Evolutionary conservation across 2,329 filamentous ascomycete species (phyloP), one percentile per base, ranked within the genome.

Genomic region (Leptodontidium sp.): DNA sequence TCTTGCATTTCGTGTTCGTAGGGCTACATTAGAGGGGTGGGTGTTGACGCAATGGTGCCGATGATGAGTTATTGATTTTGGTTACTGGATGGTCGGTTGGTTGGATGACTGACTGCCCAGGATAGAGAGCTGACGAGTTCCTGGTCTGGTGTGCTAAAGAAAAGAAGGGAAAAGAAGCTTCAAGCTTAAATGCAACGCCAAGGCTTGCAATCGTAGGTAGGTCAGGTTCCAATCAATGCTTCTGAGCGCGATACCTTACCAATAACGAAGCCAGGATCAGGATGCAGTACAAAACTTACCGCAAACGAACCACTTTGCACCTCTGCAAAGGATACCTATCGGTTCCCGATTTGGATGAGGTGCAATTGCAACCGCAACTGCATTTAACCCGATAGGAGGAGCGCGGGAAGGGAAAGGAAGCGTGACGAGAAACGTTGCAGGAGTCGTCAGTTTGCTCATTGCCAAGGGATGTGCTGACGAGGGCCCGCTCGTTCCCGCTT

Each of bases 401-500:
- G 7, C 24, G 55, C 35, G 55, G 50, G 50, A 53, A 53, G 50
- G 21, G 21, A 21, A 21, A 21, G 21, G 21, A 21, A 21, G 21
- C 32, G 35, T 40, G 55, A 58, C 35, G 11, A 58, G 32, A 58
- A 58, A 40, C n/a, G 35, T 38, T 24, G 55, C 55, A 58, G 55
- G 55, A 58, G 35, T 58, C n/a, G 35, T 38, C 32, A 58, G 5
- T 58, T n/a, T 49, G 15, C n/a, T 7, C 15, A 5, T 49, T 7
- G 55, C 35, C 32, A 58, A 58, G 55, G 35, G 35, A 24, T 38
- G 32, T 38, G 32, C 35, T 58, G 15, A 38, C 35, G 32, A 40
- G 11, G 8, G 17, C 8, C 26, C 11, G 15, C 15, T 17, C 32
- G 21, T 21, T 21, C 29, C 32, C 35, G 35, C 24, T 40, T 14